Base-by-base conservation (phyloP, 805 yeast genomes). In the Candida tibetensis region DNA sequence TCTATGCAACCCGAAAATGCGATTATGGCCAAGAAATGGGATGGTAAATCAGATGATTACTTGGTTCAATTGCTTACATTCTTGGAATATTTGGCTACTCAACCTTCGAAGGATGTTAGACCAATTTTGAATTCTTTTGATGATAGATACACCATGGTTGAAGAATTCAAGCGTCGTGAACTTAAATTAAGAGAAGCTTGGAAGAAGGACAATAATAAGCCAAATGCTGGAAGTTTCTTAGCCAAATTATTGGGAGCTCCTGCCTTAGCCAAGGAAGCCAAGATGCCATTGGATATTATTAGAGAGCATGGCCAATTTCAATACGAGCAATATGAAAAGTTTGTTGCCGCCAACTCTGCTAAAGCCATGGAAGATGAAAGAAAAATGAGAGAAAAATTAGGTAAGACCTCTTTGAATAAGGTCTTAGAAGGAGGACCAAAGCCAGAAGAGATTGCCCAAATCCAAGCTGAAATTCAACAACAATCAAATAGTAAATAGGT, bases 1-100 rank as follows among this genome's bases (percentile, higher is more conserved):
- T 73, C 83, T 30, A 61, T 86, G 62, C 97, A 91, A 69, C 96
- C 96, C 2, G 96, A 90, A 52, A 93, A 93, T 62, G 91, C 95
- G n/a, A 77, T 93, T 46, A 81, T 87, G 43, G 66, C 88, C 62
- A 72, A 79, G 47, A 79, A 84, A 45, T 93, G 99, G 99, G 76
- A 74, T 38, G 99, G 99, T 47, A 68, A 69, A 45, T 74, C 85
- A 23, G 95, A 86, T 57, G 96, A 91, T 62, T 72, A 74, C 40
- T 75, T 93, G 55, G 72, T 93, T 49, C 74, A 74, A 52, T 69
- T 90, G 66, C 88, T 93, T 56, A 97, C 98, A 41, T 82, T 93
- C 69, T 77, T 93, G 51, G 99, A 93, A 69, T 93, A 86, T 68
- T 67, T 93, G 44, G 98, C 96, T 12, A 85, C 95, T 12, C 95